phyloP scores from a whole-genome alignment of 2,329 filamentous ascomycete genomes.

The Colletotrichum destructivum region DNA sequence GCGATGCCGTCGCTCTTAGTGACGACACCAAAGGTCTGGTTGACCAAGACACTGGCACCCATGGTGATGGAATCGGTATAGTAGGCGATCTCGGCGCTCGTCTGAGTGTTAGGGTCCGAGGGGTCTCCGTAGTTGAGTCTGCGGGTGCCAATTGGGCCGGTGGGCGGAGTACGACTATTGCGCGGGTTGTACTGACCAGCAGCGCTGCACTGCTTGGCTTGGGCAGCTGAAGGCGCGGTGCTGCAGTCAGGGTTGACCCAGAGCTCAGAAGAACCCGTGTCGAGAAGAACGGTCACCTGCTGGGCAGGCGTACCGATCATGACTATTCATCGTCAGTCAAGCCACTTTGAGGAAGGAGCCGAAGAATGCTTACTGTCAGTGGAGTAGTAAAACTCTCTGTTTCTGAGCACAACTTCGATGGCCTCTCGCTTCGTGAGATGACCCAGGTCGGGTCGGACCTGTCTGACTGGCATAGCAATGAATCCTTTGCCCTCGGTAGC shows the following conservation, averaged over 20 bases:
- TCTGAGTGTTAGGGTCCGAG: constrained; percentile 54
- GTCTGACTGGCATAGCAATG: constrained; percentile 54
- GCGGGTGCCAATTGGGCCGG: constrained; percentile 55
- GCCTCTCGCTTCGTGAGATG: constrained; percentile 41
- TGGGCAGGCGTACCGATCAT: constrained; percentile 60
- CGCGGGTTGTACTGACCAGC: constrained; percentile 62
- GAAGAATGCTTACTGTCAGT: constrained; percentile 52
- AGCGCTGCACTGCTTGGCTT: constrained; percentile 54
- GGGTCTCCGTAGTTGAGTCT: constrained; percentile 59
- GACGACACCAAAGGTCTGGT: constrained; percentile 68
- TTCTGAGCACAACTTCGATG: constrained; percentile 52
- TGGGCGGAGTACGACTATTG: constrained; percentile 56
- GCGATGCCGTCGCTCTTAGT: constrained; percentile 61
- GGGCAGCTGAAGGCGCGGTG: constrained; percentile 52
- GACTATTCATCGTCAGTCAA: constrained; percentile 49
- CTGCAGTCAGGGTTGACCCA: constrained; percentile 69
- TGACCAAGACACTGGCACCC: constrained; percentile 54
- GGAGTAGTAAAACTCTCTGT: constrained; percentile 57
- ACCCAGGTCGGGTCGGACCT: constrained; percentile 23
- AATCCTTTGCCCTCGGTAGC: constrained; percentile 54
- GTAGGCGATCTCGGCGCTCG: constrained; percentile 59
- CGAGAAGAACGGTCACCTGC: constrained; percentile 62
- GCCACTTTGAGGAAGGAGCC: neutral
- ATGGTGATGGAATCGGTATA: constrained; percentile 63
- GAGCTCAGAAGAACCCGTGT: constrained; percentile 68